Evolutionary conservation across 495 filamentous ascomycete species (phyloP), one percentile per base, ranked within the genome.

Genomic region (Talaromyces trachyspermus): DNA sequence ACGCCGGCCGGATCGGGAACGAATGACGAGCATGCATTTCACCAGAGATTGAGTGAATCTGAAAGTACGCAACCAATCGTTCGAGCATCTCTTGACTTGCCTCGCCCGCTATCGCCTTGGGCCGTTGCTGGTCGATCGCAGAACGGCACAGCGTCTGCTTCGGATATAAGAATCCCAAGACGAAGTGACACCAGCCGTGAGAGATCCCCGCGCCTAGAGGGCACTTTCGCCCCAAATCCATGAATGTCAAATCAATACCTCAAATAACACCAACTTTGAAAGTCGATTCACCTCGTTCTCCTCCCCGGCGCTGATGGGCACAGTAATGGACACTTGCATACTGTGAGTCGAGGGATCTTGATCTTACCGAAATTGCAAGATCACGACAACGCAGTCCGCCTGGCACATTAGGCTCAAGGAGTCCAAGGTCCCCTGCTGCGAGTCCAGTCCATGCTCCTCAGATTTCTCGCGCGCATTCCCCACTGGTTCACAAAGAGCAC

Each of bases 211-310:
- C 49, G 27, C 51, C 50, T 36, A 47, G 43, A n/a, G 42, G 53
- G 43, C 59, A 65, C 51, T 56, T 51, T 49, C 58, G 75, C 47
- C 62, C 74, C 43, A 61, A 76, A 50, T 68, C 78, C 17, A 77
- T 80, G 72, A 68, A 64, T 48, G 57, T 79, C 20, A 64, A 68
- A 26, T 75, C 76, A 49, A 78, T 80, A 9, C 79, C 75, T 32
- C 77, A 77, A 46, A 67, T 80, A 23, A 71, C 85, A 9, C 87
- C 88, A 8, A 76, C 80, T 1, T 74, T 94, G 43, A 79, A 77
- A 1, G 68, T 94, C 14, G 79, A 90, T 35, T 83, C 88, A 8
- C 88, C 87, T 0, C 75, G 74, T 24, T 90, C 88, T 43, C 87
- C 88, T 17, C 80, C 84, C 9, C 84, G 51, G 49, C 3, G 25